Evolutionary conservation across 345 rosid species (phyloP), one percentile per base, ranked within the genome.

Genomic region (Bruguiera sexangula): DNA sequence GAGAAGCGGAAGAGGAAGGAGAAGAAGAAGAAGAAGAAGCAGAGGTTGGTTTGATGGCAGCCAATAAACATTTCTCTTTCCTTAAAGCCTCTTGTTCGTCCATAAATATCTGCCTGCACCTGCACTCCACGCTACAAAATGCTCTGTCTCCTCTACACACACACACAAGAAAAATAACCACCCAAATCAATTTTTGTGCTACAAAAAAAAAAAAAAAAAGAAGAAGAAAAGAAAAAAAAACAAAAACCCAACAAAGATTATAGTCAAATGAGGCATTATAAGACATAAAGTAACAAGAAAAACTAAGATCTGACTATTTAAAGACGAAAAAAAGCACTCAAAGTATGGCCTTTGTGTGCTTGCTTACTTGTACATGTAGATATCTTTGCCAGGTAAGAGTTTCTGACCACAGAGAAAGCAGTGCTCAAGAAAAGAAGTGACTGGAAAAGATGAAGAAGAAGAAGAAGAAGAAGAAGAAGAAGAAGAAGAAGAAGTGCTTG

Each of bases 361-460:
- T 22, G 46, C 78, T 84, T 85, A 93, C 97, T 87, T 91, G 83
- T 93, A 93, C 98, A 91, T 93, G 90, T 91, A 93, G 84, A 93
- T 91, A 79, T 93, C 98, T 27, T 83, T 89, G 4, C 81, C 91
- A 1, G 85, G 89, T 59, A 79, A 78, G 69, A 93, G 92, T 50
- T 85, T 88, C 70, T 75, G 78, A 30, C 78, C 75, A 77, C 98
- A 93, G 64, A 93, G 94, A 63, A 78, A 86, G 68, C 98, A 93
- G 48, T 79, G 83, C 52, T 93, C 79, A 10, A 91, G 87, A 70
- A 91, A 93, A 29, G 80, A 66, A 5, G 76, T 81, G 7, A 62
- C 73, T 4, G 63, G 69, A 71, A 80, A 62, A 65, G 51, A 51
- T 1, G 43, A 37, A 8, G 39, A 8, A 51, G 75, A 27, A 10